These are phyloP conservation scores for Melanogaster broomeanus DNA, from an alignment of 768 basidiomycete genomes.

Conservation along the genomic window DNA sequence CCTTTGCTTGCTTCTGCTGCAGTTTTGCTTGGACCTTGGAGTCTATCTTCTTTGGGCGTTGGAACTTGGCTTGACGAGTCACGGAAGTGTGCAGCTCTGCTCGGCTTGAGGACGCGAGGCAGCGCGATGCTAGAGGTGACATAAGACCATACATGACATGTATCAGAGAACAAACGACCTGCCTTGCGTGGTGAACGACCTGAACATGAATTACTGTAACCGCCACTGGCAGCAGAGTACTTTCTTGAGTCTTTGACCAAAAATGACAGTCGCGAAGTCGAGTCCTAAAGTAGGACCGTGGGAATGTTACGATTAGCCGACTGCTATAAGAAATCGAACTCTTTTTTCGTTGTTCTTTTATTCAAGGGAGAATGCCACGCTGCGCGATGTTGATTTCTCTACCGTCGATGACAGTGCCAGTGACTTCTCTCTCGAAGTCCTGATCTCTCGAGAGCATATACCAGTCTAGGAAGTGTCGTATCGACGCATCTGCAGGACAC, in stretches of 20 bases:
- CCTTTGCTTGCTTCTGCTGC: conserved; percentile 38
- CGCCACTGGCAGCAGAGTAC: too few relatives aligned
- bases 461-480: conserved; percentile 71
- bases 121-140: conserved; percentile 33
- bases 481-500: conserved; percentile 50
- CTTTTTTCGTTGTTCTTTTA: conserved; percentile 8
- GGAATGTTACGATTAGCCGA: conserved; percentile 29
- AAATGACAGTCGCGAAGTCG: background rate
- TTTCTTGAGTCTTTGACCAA: too few relatives aligned
- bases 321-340: conserved; percentile 21
- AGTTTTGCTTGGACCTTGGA: conserved; percentile 48
- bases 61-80: conserved; percentile 38
- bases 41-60: conserved; percentile 40
- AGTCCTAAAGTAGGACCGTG: conserved; percentile 32
- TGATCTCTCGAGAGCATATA: conserved; percentile 53
- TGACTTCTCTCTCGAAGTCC: conserved; percentile 50
- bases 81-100: conserved; percentile 52
- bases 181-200: conserved; percentile 23
- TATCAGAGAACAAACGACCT: background rate
- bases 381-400: conserved; percentile 52
- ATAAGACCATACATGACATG: background rate
- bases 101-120: conserved; percentile 43
- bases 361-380: conserved; percentile 62
- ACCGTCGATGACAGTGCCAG: conserved; percentile 70
- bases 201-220: conserved; percentile 25